Base-by-base conservation (phyloP, 805 yeast genomes). In the Yarrowia porcina region DNA sequence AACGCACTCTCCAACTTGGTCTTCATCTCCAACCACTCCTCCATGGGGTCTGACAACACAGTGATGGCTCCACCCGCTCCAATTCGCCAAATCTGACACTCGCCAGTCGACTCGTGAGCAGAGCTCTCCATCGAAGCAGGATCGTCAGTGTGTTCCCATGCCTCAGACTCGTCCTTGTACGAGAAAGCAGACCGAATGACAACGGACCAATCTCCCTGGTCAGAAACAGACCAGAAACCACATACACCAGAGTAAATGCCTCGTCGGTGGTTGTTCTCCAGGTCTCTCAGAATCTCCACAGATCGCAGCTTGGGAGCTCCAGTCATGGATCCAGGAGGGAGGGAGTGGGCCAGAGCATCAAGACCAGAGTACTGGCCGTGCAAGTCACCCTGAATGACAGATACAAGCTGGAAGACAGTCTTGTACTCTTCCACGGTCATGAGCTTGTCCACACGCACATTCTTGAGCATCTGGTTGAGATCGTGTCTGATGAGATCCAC, bases 51-150 rank as follows among this genome's bases (percentile, higher is more conserved):
- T 71, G 97, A 90, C 65, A 94, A 77, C 2, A 91, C 92, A 0
- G 98, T 94, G 47, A 94, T 85, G 17, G 98, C 99, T 4, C 99
- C 99, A 15, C 99, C 99, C 8, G 99, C 99, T 1, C 99, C 99
- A 62, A 93, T 83, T 66, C 90, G 79, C 96, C 97, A 94, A 6
- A 76, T 70, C 27, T 39, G 36, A 25, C 63, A 42, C 47, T 28
- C 63, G 13, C 41, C 49, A 10, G 42, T 52, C 4, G 44, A 35
- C 33, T 60, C 61, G 13, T 44, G 32, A 8, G 42, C 47, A 6
- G 63, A 36, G n/a, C 20, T 13, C 15, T 27, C 52, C 61, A 56
- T 56, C 21, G 61, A 39, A 7, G 39, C 57, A 4, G 42, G 63
- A n/a, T 62, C 65, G 52, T 76, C 72, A 17, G 69, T 73, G 10